phyloP scores from a whole-genome alignment of 1,139 yeast genomes.

The Zygosaccharomyces sapae region DNA sequence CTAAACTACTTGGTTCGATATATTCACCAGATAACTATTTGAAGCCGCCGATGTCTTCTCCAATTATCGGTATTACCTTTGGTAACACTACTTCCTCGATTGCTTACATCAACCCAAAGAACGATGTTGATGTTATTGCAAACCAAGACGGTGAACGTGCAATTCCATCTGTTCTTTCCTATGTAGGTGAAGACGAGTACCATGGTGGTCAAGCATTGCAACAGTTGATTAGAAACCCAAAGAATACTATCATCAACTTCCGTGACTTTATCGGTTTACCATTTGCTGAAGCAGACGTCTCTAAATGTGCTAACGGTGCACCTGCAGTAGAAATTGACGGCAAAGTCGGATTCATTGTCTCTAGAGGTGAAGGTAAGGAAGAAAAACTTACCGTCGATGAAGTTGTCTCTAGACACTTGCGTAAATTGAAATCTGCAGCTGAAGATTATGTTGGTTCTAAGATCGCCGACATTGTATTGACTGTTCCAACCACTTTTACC shows the following conservation, averaged over 20 bases:
- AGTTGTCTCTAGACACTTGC: slow-evolving; percentile 77
- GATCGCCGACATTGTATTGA: slow-evolving; percentile 78
- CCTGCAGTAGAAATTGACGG: slow-evolving; percentile 72
- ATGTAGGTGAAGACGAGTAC: slow-evolving; percentile 91
- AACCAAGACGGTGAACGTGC: slow-evolving; percentile 99
- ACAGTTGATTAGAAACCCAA: slow-evolving; percentile 86
- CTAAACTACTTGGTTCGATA: not conserved
- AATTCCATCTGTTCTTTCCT: slow-evolving; percentile 87
- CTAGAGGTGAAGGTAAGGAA: slow-evolving; percentile 43
- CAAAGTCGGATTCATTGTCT: slow-evolving; percentile 61
- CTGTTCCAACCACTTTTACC: slow-evolving; percentile 87
- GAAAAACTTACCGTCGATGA: slow-evolving; percentile 63
- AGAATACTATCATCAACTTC: slow-evolving; percentile 83
- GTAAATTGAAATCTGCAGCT: slow-evolving; percentile 81
- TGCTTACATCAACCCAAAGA: slow-evolving; percentile 74
- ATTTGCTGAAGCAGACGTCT: slow-evolving; percentile 59
- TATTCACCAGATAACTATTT: not conserved
- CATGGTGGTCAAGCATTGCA: slow-evolving; percentile 96
- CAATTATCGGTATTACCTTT: slow-evolving; percentile 87
- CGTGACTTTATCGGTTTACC: slow-evolving; percentile 85
- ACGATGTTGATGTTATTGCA: slow-evolving; percentile 93
- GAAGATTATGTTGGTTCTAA: slow-evolving; percentile 83
- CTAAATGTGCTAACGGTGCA: slow-evolving; percentile 40
- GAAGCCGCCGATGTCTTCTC: slow-evolving; percentile 41
- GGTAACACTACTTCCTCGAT: slow-evolving; percentile 96